Base-by-base conservation (phyloP, 768 basidiomycete genomes). In the Suillus subluteus region DNA sequence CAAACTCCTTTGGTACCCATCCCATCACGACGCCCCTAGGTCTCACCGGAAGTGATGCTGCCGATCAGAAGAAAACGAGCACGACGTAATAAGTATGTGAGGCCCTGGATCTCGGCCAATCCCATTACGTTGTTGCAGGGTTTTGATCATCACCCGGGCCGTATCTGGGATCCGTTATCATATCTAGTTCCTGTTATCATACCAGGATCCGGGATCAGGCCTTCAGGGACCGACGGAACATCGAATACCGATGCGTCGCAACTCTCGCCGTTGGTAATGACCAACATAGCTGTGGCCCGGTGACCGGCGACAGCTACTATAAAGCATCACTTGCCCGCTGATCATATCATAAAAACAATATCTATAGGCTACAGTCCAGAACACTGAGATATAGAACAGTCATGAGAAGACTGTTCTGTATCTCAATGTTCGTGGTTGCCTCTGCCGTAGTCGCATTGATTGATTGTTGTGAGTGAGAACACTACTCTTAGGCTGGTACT, bases 361-460 rank as follows among this genome's bases (percentile, higher is more conserved):
- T 3, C 50, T 15, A 52, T 30, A 52, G 26, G 6, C 50, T 30
- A 52, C 15, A 52, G 50, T 5, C 50, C 15, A 52, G 26, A 8
- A 52, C 9, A 35, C 54, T 55, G 54, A 21, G 54, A 55, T 55
- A 55, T 32, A 55, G 54, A 55, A 55, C 54, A 55, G 54, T 55
- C 54, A 55, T 55, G 30, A 21, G 30, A 21, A 11, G 54, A 55
- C 54, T 21, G 9, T 55, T 55, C 32, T 55, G 9, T 55, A 55
- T 55, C 30, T 32, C 54, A 55, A 18, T 21, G 54, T 35, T 30
- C 7, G 26, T 52, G 8, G 23, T 52, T 52, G 13, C 15, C 23
- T 26, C 50, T 50, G 13, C 9, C 52, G 30, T 54, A 2, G 4
- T 9, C 9, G 30, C 6, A 35, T 35, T 35, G 8, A 32, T 54